phyloP scores from a whole-genome alignment of 1,139 yeast genomes.

The Blastobotrys raffinosifermentans region DNA sequence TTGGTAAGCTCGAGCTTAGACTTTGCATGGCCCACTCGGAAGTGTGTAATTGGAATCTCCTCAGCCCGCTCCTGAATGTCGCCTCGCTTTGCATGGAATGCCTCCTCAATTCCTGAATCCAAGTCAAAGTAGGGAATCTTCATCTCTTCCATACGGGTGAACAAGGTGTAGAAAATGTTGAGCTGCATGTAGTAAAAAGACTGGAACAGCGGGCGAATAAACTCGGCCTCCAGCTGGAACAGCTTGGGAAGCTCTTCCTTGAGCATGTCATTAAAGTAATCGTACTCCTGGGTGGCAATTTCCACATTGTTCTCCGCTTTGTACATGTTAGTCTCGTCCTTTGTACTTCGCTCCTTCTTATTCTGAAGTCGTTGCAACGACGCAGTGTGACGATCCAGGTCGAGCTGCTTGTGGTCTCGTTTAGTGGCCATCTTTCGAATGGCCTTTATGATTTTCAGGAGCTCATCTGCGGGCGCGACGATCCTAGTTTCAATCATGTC shows the following conservation, averaged over 20 bases:
- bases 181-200: constrained; percentile 96
- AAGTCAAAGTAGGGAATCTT: constrained; percentile 94
- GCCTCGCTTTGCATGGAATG: constrained; percentile 77
- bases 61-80: constrained; percentile 86
- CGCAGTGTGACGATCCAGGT: constrained; percentile 79
- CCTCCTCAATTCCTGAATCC: constrained; percentile 72
- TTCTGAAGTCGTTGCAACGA: constrained; percentile 64
- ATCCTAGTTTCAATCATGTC: constrained; percentile 87
- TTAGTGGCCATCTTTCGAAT: constrained; percentile 92
- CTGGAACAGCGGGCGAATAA: constrained; percentile 88
- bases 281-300: constrained; percentile 91
- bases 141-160: constrained; percentile 88
- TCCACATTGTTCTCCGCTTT: constrained; percentile 84
- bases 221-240: constrained; percentile 83
- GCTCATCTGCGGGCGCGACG: constrained; percentile 87
- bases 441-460: constrained; percentile 69
- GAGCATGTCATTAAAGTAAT: constrained; percentile 90
- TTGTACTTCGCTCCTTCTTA: constrained; percentile 74
- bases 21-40: constrained; percentile 84
- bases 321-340: constrained; percentile 88
- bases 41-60: constrained; percentile 78
- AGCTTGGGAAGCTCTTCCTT: constrained; percentile 83
- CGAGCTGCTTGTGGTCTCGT: constrained; percentile 93
- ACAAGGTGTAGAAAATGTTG: constrained; percentile 89
- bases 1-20: constrained; percentile 75